Evolutionary conservation across 139 green algal genomes (phyloP), one percentile per base, ranked within the genome.

Genomic region (Chlorella sp.): DNA sequence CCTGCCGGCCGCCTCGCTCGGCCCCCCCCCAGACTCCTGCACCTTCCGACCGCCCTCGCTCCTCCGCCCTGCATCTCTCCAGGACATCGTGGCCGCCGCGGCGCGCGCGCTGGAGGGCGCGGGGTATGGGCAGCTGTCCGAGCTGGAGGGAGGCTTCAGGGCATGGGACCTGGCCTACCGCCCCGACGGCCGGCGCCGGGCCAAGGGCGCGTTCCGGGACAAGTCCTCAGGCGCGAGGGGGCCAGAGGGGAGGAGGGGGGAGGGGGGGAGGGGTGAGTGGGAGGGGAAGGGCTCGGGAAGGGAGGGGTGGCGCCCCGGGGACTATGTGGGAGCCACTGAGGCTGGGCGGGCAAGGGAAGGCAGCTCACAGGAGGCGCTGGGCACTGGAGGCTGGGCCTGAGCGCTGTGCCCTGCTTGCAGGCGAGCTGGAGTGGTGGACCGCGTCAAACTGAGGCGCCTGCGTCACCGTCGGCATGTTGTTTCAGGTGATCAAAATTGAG

Each of bases 401-500:
- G 5, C 15, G 33, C 59, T 17, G 41, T 12, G 31, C 58, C 23
- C 12, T 14, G 12, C 42, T 7, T 70, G 63, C 72, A 41, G 73
- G 73, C 23, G 73, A 79, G 5, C 63, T 79, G 9, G 73, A 79
- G 73, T 79, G 50, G 50, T 79, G 73, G 73, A 73, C 63, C 3
- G 66, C 66, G 11, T 62, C 46, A 8, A 73, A 73, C 48, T 73
- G 66, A 73, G 9, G 27, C 17, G 27, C n/a, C 56, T n/a, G n/a
- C n/a, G n/a, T n/a, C n/a, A n/a, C n/a, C n/a, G n/a, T n/a, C n/a
- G n/a, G n/a, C n/a, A n/a, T n/a, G n/a, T n/a, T n/a, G n/a, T n/a
- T n/a, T n/a, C n/a, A n/a, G n/a, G n/a, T n/a, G n/a, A n/a, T n/a
- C n/a, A n/a, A n/a, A n/a, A n/a, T n/a, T n/a, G n/a, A n/a, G n/a